Evolutionary conservation across 768 basidiomycete genomes (phyloP).

Genomic region (Collybia sordida): DNA sequence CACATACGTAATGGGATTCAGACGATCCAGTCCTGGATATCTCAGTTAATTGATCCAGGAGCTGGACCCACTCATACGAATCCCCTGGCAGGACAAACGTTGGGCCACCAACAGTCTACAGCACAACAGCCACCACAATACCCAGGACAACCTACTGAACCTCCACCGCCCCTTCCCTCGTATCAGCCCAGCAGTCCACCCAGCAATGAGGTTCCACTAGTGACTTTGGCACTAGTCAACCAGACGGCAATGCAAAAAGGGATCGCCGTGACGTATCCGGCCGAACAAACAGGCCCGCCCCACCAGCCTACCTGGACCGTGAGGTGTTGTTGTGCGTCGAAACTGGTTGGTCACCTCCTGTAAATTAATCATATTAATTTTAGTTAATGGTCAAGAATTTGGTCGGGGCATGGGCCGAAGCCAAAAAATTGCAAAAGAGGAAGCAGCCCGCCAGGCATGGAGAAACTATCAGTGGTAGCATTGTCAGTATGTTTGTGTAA

Average conservation of each 20-base stretch:
- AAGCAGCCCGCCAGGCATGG: slow-evolving; percentile 63
- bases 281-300: slow-evolving; percentile 45
- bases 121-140: slow-evolving; percentile 20
- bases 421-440: slow-evolving; percentile 68
- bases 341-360: not conserved
- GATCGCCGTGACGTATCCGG: slow-evolving; percentile 43
- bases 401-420: slow-evolving; percentile 55
- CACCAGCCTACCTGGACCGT: slow-evolving; percentile 62
- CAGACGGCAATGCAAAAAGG: slow-evolving; percentile 52
- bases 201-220: slow-evolving; percentile 14
- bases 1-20: slow-evolving; percentile 54
- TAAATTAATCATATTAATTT: not conserved
- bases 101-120: slow-evolving; percentile 3
- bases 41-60: slow-evolving; percentile 52
- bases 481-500: not conserved
- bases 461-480: slow-evolving; percentile 49
- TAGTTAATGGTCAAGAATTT: slow-evolving; percentile 51
- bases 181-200: slow-evolving; percentile 10
- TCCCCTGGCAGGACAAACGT: slow-evolving; percentile 12
- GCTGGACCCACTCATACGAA: slow-evolving; percentile 11
- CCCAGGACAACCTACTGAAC: slow-evolving; percentile 19
- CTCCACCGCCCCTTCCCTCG: slow-evolving; percentile 33
- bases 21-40: slow-evolving; percentile 57
- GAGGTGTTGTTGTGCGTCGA: slow-evolving; percentile 46
- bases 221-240: slow-evolving; percentile 49